Percentiles rank a stretch among this genome's conserved stretches.
Evolutionary conservation across 2,329 filamentous ascomycete genomes (phyloP).

Genomic region (Aspergillus novofumigatus): DNA sequence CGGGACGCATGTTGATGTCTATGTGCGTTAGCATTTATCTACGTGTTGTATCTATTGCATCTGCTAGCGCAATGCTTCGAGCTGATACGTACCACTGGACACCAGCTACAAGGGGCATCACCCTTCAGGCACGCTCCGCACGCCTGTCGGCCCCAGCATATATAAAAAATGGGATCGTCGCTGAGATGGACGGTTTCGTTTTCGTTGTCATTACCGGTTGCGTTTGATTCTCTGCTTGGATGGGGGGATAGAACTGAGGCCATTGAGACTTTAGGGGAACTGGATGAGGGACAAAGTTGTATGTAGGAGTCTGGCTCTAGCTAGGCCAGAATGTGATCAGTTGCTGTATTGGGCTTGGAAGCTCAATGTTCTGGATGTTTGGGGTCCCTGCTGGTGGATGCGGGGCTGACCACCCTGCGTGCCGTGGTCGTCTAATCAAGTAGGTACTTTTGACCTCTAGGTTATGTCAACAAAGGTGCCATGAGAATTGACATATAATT

Average conservation of each 20-base stretch:
- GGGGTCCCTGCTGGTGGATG: neutral
- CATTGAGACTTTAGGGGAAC: neutral
- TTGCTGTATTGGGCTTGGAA: no score
- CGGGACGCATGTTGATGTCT: conserved; percentile 40
- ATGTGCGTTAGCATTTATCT: neutral
- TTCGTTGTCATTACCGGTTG: neutral
- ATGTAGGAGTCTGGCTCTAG: neutral
- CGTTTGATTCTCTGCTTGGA: neutral
- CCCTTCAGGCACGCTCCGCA: conserved; percentile 32
- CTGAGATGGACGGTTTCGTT: neutral
- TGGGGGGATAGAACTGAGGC: neutral
- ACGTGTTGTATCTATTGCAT: no score
- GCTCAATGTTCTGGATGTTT: neutral
- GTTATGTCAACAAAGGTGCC: no score
- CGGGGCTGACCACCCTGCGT: neutral
- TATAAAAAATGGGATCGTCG: conserved; percentile 26
- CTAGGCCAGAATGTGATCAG: neutral
- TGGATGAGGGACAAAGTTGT: neutral
- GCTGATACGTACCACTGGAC: conserved; percentile 29
- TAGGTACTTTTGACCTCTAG: neutral
- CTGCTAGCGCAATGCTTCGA: neutral
- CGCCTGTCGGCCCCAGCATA: conserved; percentile 36
- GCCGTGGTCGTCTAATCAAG: neutral
- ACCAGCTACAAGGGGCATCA: conserved; percentile 35
- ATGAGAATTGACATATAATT: neutral